A percentile compares a stretch with the other conserved stretches of the same genome.
These are phyloP conservation scores for Echria macrotheca DNA, from an alignment of 495 filamentous ascomycete genomes.

Conservation along the genomic window DNA sequence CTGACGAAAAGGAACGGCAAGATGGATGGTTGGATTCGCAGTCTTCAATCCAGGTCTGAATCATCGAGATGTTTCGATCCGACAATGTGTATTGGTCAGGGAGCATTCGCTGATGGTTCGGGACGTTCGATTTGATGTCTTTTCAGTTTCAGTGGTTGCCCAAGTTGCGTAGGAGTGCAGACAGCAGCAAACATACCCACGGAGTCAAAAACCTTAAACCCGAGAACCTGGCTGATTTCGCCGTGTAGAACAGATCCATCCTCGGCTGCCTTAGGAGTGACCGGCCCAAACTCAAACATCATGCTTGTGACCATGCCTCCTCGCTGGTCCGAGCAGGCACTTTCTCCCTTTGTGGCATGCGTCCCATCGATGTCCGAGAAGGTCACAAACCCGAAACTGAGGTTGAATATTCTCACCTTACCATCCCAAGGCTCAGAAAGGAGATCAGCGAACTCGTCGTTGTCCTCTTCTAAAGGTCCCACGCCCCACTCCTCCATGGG, in stretches of 20 bases:
- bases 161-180: too few relatives aligned
- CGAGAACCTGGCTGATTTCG: neutral
- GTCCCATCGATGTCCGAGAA: neutral
- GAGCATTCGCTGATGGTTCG: neutral
- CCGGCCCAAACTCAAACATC: neutral
- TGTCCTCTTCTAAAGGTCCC: neutral
- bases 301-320: neutral
- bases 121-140: neutral
- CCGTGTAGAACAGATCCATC: neutral
- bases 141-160: too few relatives aligned
- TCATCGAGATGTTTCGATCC: neutral
- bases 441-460: neutral
- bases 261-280: neutral
- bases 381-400: neutral
- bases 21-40: neutral
- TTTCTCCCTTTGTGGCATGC: too few relatives aligned
- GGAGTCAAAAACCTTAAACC: neutral
- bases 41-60: neutral
- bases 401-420: neutral
- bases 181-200: neutral
- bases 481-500: neutral
- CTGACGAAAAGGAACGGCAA: neutral
- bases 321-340: neutral
- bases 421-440: neutral
- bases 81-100: neutral